A percentile compares a stretch with the other conserved stretches of the same genome.
Evolutionary conservation across 164 flowering plant genomes (phyloP).

Genomic region (Paratinospora sagittata): DNA sequence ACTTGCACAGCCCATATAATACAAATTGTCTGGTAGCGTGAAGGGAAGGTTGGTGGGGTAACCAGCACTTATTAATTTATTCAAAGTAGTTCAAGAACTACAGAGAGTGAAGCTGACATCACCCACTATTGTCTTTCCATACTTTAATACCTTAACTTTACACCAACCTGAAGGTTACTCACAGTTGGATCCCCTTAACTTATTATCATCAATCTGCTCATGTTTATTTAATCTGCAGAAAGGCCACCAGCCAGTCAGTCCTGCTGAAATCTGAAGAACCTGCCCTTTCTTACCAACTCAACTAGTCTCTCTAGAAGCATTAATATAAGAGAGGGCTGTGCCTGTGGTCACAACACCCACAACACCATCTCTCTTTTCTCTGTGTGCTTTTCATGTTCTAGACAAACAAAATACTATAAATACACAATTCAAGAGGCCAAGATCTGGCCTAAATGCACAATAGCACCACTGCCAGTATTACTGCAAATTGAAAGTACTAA

Average conservation of each 20-base stretch:
- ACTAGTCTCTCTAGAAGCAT: slow-evolving; percentile 59
- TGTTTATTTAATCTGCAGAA: slow-evolving; percentile 10
- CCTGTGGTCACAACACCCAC: background rate
- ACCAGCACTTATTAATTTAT: background rate
- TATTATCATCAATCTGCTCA: slow-evolving; percentile 15
- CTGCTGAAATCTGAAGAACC: background rate
- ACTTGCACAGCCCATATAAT: no score
- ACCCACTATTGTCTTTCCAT: slow-evolving; percentile 20
- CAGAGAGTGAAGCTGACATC: slow-evolving; percentile 14
- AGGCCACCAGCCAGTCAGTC: slow-evolving; percentile 46
- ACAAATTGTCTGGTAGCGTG: no score
- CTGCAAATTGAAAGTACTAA: background rate
- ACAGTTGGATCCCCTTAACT: slow-evolving; percentile 17
- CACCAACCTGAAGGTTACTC: slow-evolving; percentile 48
- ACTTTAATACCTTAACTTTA: slow-evolving; percentile 33
- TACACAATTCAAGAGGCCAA: slow-evolving; percentile 16
- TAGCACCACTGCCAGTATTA: background rate
- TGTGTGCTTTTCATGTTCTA: slow-evolving; percentile 15
- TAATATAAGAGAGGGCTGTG: slow-evolving; percentile 4
- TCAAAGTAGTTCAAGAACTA: slow-evolving; percentile 13
- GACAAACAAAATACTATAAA: slow-evolving; percentile 45
- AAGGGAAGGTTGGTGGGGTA: no score
- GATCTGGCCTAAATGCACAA: background rate
- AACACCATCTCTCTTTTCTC: slow-evolving; percentile 9
- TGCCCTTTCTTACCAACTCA: slow-evolving; percentile 78